A percentile compares a stretch with the other conserved stretches of the same genome.
Conservation (phyloP, 495 filamentous ascomycete species). For the Penicillium simplicissimum region DNA sequence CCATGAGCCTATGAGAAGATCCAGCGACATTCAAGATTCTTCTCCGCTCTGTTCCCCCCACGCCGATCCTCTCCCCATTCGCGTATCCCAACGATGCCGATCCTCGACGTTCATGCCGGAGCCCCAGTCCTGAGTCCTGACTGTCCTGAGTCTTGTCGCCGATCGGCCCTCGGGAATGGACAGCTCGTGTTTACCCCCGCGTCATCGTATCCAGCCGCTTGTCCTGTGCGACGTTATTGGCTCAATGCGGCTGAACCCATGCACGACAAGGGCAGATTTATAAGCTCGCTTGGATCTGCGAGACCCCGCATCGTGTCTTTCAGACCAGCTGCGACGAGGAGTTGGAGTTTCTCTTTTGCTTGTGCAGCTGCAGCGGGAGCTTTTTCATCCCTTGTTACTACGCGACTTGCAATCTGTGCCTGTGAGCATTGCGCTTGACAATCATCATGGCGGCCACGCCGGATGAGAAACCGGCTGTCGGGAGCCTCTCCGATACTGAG, state of each 20-base stretch:
- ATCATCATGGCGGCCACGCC: conserved; percentile 17
- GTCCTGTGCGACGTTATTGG: background rate
- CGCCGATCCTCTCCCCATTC: background rate
- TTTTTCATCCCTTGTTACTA: background rate
- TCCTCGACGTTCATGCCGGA: background rate
- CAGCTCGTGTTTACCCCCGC: background rate
- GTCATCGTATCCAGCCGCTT: background rate
- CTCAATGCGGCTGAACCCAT: background rate
- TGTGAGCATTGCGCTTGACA: background rate
- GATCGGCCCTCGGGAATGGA: no score
- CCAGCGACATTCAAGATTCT: no score
- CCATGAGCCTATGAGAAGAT: no score
- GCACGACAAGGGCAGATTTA: conserved; percentile 11
- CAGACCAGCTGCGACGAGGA: background rate
- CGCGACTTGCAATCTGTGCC: background rate
- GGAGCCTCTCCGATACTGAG: conserved; percentile 26
- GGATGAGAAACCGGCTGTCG: conserved; percentile 18
- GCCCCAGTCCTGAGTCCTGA: background rate
- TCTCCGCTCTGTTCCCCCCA: background rate
- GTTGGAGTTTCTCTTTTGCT: background rate
- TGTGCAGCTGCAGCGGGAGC: background rate
- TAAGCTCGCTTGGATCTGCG: conserved; percentile 14
- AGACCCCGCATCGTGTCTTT: conserved; percentile 2
- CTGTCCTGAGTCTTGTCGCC: no score
- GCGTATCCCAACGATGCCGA: background rate